Base-by-base conservation (phyloP, 345 rosid genomes). In the Aethionema arabicum region DNA sequence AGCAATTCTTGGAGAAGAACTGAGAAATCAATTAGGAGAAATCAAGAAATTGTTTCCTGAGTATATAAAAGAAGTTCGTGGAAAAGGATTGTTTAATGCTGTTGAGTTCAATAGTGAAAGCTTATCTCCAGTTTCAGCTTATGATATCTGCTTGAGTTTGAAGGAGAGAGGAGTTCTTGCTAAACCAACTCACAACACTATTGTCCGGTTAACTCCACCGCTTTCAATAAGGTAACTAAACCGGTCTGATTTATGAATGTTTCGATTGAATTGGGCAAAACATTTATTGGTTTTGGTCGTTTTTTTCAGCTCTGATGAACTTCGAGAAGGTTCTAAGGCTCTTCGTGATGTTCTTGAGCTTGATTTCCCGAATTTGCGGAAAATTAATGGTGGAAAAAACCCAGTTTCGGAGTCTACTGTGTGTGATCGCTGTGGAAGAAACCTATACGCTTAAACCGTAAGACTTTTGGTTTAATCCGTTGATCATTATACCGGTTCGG, bases 151-250 rank as follows among this genome's bases (percentile, higher is more conserved):
- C 74, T 83, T 90, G 51, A 87, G 81, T 81, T 72, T 91, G 86
- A 91, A 86, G 80, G 96, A 79, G 41, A 81, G 95, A 68, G 96
- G 99, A 68, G 73, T 93, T 43, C 95, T 93, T 36, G 96, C 97
- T 44, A 93, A 93, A 78, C 96, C 99, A 6, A 90, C 99, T 2
- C 97, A 93, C 67, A 75, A 83, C 49, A 81, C 91, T 8, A 85
- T 93, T 59, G 96, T 93, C 57, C 86, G 97, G 64, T 77, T 93
- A 70, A 90, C 97, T 61, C 97, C 99, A 51, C 97, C 99, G 16
- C 95, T 93, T 56, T 79, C 84, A 66, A 81, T 93, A 40, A 93
- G 99, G 99, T 89, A 77, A 68, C 29, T 9, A 12, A 67, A 46
- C 66, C 32, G 12, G 47, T 46, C n/a, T 70, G 46, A 12, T 61